Percentiles rank a stretch among this genome's conserved stretches.
These are phyloP conservation scores for Alternaria sp. DNA, from an alignment of 2,329 filamentous ascomycete species.

Conservation along the genomic window DNA sequence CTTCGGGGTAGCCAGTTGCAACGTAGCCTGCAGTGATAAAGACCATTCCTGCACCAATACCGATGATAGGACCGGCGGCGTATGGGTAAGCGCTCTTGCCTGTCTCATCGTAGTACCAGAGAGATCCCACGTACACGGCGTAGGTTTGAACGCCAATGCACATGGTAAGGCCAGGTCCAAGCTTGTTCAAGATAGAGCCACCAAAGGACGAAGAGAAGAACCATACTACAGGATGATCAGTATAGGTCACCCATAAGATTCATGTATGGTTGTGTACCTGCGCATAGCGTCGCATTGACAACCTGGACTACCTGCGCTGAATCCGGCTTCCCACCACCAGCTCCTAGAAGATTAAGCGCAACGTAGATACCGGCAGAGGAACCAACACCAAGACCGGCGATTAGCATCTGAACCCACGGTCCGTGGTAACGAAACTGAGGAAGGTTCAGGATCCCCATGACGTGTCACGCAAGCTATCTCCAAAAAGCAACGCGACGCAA, in stretches of 20 bases:
- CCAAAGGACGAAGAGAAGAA: constrained; percentile 47
- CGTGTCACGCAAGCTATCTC: constrained; percentile 4
- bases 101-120: constrained; percentile 46
- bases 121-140: constrained; percentile 42
- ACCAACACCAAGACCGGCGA: constrained; percentile 42
- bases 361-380: constrained; percentile 43
- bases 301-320: constrained; percentile 46
- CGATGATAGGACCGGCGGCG: constrained; percentile 42
- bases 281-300: constrained; percentile 44
- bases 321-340: constrained; percentile 40
- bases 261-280: constrained; percentile 12
- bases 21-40: constrained; percentile 46
- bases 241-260: not conserved
- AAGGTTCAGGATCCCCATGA: constrained; percentile 36
- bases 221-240: constrained; percentile 31
- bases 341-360: constrained; percentile 42
- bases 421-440: constrained; percentile 41
- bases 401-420: constrained; percentile 45
- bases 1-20: constrained; percentile 43
- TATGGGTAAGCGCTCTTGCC: constrained; percentile 44
- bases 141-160: constrained; percentile 45
- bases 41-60: constrained; percentile 45
- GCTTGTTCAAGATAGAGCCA: constrained; percentile 43
- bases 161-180: constrained; percentile 44
- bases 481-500: not conserved